Evolutionary conservation across 805 yeast genomes (phyloP).

Genomic region (Torulaspora franciscae): DNA sequence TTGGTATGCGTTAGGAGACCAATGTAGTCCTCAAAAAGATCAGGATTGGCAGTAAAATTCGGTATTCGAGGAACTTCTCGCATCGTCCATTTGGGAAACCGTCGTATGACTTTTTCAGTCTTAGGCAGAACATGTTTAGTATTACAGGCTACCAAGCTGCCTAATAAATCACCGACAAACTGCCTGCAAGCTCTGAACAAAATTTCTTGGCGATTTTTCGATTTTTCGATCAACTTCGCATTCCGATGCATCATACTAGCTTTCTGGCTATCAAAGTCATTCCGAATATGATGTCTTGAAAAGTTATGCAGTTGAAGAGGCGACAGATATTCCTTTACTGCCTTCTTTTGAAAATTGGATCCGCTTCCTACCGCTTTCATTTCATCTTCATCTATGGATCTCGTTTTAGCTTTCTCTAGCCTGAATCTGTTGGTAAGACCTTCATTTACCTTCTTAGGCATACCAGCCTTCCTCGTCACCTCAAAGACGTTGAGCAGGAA

Average conservation of each 20-base stretch:
- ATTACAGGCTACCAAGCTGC: slow-evolving; percentile 14
- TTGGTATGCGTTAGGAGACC: slow-evolving; percentile 38
- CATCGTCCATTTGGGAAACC: slow-evolving; percentile 22
- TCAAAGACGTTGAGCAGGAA: slow-evolving; percentile 11
- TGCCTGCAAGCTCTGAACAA: slow-evolving; percentile 16
- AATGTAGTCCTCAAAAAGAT: slow-evolving; percentile 33
- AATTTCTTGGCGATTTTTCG: slow-evolving; percentile 9
- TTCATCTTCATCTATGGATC: slow-evolving; percentile 9
- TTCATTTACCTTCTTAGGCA: neutral
- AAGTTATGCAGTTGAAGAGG: slow-evolving; percentile 28
- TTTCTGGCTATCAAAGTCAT: slow-evolving; percentile 20
- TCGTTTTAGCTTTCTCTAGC: neutral
- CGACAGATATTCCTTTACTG: slow-evolving; percentile 28
- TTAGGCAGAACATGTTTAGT: slow-evolving; percentile 15
- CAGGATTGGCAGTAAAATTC: slow-evolving; percentile 26
- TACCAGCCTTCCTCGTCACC: slow-evolving; percentile 1
- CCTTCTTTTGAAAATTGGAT: slow-evolving; percentile 29
- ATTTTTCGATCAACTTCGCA: slow-evolving; percentile 8
- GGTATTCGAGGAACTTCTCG: slow-evolving; percentile 39
- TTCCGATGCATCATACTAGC: slow-evolving; percentile 13
- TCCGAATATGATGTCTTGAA: slow-evolving; percentile 23
- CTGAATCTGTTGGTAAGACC: neutral
- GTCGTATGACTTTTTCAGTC: slow-evolving; percentile 13
- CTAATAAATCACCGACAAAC: slow-evolving; percentile 17
- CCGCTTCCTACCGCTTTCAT: slow-evolving; percentile 28